Conservation (phyloP, 345 rosid species). For the Sonneratia alba region DNA sequence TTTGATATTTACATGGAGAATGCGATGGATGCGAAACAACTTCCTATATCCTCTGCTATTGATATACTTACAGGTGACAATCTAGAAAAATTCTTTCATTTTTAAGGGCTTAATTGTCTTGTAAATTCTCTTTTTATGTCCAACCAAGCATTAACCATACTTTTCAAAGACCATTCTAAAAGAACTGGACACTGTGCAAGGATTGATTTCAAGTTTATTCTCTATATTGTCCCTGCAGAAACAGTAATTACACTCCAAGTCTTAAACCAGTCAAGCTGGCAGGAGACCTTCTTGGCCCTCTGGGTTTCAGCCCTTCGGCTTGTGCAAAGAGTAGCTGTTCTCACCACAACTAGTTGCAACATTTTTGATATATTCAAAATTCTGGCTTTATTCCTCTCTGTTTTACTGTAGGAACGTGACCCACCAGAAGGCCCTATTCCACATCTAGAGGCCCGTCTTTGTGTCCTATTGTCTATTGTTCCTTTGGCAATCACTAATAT, state of each 20-base stretch:
- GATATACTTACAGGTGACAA: slow-evolving; percentile 32
- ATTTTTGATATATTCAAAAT: background rate
- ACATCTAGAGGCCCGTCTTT: slow-evolving; percentile 55
- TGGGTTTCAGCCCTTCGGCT: slow-evolving; percentile 72
- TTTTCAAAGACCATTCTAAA: background rate
- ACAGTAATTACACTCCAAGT: slow-evolving; percentile 33
- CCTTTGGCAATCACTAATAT: slow-evolving; percentile 44
- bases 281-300: slow-evolving; percentile 59
- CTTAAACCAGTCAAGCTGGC: slow-evolving; percentile 56
- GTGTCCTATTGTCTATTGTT: slow-evolving; percentile 48
- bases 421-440: slow-evolving; percentile 67
- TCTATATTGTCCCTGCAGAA: slow-evolving; percentile 30
- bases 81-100: slow-evolving; percentile 3
- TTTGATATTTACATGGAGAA: slow-evolving; percentile 55
- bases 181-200: background rate
- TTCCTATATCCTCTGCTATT: slow-evolving; percentile 35
- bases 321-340: slow-evolving; percentile 48
- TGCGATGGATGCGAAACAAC: slow-evolving; percentile 51
- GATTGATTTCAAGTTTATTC: background rate
- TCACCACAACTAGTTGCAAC: background rate
- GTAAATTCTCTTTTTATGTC: background rate
- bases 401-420: slow-evolving; percentile 39
- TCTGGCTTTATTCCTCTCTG: background rate
- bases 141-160: background rate
- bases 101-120: background rate